These are phyloP conservation scores for Pseudotsuga menziesii DNA, from an alignment of 75 land plant species.

Conservation along the genomic window DNA sequence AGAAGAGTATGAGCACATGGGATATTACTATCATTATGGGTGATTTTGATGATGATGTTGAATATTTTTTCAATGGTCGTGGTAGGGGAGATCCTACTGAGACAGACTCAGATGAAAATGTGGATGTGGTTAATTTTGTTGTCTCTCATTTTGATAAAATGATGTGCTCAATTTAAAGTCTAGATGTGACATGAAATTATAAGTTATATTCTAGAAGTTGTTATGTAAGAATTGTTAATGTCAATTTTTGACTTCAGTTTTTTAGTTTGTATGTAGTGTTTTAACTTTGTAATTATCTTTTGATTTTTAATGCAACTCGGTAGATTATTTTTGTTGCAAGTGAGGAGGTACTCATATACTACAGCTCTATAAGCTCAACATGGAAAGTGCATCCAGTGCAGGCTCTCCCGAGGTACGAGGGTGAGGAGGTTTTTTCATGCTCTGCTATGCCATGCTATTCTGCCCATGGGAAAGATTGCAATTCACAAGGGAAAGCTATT, in stretches of 20 bases:
- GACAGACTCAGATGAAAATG: slow-evolving; percentile 71
- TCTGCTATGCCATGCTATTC: too few species aligned
- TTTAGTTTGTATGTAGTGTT: neutral
- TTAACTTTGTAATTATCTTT: too few species aligned
- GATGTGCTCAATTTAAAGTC: neutral
- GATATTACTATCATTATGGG: slow-evolving; percentile 59
- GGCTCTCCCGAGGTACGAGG: too few species aligned
- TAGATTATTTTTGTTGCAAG: neutral
- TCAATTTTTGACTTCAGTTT: neutral
- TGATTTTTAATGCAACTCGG: neutral
- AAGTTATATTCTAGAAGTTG: neutral
- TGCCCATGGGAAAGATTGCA: slow-evolving; percentile 77
- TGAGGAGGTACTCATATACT: slow-evolving; percentile 38
- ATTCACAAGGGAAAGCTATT: slow-evolving; percentile 68
- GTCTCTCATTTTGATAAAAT: neutral
- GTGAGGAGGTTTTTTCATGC: too few species aligned
- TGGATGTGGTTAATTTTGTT: slow-evolving; percentile 27
- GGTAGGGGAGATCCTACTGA: slow-evolving; percentile 45
- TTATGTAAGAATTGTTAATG: neutral
- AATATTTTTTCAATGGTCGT: slow-evolving; percentile 23
- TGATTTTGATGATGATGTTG: slow-evolving; percentile 64
- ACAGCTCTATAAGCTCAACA: slow-evolving; percentile 62
- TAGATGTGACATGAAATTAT: slow-evolving; percentile 1
- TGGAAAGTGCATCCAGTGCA: slow-evolving; percentile 83
- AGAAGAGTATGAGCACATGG: slow-evolving; percentile 26